A percentile compares a stretch with the other conserved stretches of the same genome.
Conservation (phyloP, 352 stramenopile species). For the Pythium rhizo-oryzae region DNA sequence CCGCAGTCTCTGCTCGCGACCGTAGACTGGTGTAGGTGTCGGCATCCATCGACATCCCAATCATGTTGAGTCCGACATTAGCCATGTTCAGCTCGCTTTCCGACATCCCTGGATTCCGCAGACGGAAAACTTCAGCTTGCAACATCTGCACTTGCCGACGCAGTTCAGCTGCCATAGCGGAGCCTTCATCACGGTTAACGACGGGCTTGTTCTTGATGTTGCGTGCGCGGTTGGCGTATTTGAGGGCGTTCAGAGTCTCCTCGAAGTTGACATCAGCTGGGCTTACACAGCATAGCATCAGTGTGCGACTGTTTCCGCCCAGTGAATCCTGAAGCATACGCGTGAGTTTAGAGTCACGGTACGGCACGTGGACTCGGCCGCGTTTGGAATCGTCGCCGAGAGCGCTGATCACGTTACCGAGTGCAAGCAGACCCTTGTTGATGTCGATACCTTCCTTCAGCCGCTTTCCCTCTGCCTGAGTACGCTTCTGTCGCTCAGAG, state of each 20-base stretch:
- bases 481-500: conserved; percentile 95
- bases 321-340: conserved; percentile 93
- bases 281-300: conserved; percentile 94
- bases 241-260: conserved; percentile 92
- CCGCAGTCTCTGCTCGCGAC: conserved; percentile 71
- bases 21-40: conserved; percentile 80
- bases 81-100: conserved; percentile 77
- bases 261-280: conserved; percentile 91
- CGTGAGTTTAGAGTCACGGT: conserved; percentile 95
- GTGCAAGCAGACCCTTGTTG: conserved; percentile 97
- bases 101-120: conserved; percentile 80
- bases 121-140: conserved; percentile 79
- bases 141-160: conserved; percentile 80
- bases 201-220: conserved; percentile 92
- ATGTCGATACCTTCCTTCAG: conserved; percentile 98
- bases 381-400: conserved; percentile 92
- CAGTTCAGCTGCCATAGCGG: conserved; percentile 70
- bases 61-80: conserved; percentile 60
- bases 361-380: conserved; percentile 92
- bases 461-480: conserved; percentile 90
- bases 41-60: conserved; percentile 69
- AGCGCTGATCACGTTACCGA: conserved; percentile 98
- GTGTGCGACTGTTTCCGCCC: conserved; percentile 90
- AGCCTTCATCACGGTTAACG: conserved; percentile 84
- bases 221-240: conserved; percentile 90